phyloP scores from a whole-genome alignment of 495 filamentous ascomycete genomes.

The Rhizodiscina lignyota region DNA sequence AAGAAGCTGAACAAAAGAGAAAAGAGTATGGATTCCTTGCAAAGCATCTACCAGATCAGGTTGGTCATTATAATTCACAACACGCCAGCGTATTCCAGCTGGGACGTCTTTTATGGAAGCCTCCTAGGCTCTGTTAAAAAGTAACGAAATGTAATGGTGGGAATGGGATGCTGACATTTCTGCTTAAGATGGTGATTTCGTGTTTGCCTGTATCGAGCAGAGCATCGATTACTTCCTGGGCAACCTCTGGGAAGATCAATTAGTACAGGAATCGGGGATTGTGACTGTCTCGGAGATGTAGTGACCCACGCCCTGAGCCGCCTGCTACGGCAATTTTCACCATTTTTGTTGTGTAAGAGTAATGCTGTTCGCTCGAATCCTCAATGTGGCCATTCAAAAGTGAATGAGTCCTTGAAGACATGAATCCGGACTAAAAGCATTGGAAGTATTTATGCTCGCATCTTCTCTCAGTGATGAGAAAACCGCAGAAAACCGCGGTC shows the following conservation, averaged over 20 bases:
- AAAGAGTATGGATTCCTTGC: constrained; percentile 33
- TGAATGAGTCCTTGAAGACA: too few species aligned
- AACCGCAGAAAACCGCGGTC: too few species aligned
- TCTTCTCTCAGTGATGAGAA: too few species aligned
- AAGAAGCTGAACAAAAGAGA: constrained; percentile 32
- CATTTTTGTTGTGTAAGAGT: constrained; percentile 20
- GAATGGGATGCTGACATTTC: constrained; percentile 21
- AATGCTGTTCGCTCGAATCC: neutral
- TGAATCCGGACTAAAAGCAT: too few species aligned
- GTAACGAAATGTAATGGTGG: neutral
- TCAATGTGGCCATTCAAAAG: too few species aligned
- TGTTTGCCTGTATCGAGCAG: constrained; percentile 33
- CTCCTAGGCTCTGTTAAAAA: constrained; percentile 9
- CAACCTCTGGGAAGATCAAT: constrained; percentile 26
- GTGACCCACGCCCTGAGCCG: constrained; percentile 30
- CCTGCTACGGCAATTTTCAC: constrained; percentile 39
- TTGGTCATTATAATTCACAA: constrained; percentile 28
- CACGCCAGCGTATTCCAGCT: constrained; percentile 20
- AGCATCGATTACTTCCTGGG: constrained; percentile 34
- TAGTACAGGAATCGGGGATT: too few species aligned
- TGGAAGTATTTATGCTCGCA: too few species aligned
- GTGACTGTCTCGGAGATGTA: neutral
- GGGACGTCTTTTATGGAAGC: constrained; percentile 3
- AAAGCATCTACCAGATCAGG: constrained; percentile 22
- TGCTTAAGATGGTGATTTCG: constrained; percentile 30